Base-by-base conservation (phyloP, 2,329 filamentous ascomycete species). In the Stagonosporopsis cucurbitacearum region DNA sequence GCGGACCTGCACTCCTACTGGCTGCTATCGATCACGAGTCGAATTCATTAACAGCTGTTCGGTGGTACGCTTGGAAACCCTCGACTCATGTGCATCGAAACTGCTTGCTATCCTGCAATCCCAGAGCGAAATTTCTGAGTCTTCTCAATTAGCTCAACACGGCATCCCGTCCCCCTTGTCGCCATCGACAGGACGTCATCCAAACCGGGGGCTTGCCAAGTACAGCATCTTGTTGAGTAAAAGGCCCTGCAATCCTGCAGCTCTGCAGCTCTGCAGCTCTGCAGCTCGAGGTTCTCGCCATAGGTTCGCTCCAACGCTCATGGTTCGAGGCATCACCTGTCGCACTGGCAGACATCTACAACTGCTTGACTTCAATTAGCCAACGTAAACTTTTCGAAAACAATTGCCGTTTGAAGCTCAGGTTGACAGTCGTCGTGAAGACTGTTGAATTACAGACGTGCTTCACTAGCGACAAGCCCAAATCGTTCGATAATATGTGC, bases 121-220 rank as follows among this genome's bases (percentile, higher is more conserved):
- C 32, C 20, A 37, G 8, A 36, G 35, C 40, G 23, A 37, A 9
- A 46, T 30, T 50, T 37, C 33, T 40, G 42, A 49, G 28, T 32
- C 43, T 42, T 26, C 48, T 37, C 36, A 20, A 32, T 30, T 51
- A 37, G 37, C 42, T 43, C 51, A 46, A 51, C 53, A 51, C 53
- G 53, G 53, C 53, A 51, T 51, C 47, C 53, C 53, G 47, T 37
- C 47, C 53, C 54, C 54, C 54, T 57, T 52, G 54, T 52, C 54
- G 39, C 49, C 48, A 32, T 47, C 40, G 32, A 19, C 54, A 43
- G 30, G 30, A 57, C 54, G 54, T 57, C 54, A 57, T 57, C 49
- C 41, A 49, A 53, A 52, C 48, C 49, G 39, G 54, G 49, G 54
- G 49, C 43, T 57, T 40, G 49, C 49, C 49, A 45, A 53, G 54